These are phyloP conservation scores for Aspergillus campestris DNA, from an alignment of 495 filamentous ascomycete species.

Conservation along the genomic window DNA sequence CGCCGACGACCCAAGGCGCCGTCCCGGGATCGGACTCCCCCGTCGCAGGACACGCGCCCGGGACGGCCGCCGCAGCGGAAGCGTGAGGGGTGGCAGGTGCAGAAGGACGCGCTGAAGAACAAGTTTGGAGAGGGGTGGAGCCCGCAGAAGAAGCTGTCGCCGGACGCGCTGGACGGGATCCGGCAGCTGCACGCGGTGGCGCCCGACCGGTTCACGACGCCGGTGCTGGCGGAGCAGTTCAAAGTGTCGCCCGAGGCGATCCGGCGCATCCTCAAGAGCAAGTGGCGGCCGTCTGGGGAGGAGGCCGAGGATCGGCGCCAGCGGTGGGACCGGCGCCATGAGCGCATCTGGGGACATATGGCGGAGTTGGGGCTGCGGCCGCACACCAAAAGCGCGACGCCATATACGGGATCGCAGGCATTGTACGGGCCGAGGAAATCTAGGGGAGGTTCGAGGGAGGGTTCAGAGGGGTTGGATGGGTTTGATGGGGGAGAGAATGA, in stretches of 20 bases:
- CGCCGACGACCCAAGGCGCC: too few species aligned
- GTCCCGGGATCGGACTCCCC: too few species aligned
- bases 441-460: neutral
- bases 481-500: too few species aligned
- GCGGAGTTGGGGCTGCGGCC: constrained; percentile 62
- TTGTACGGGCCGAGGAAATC: constrained; percentile 13
- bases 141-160: constrained; percentile 78
- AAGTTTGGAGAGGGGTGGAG: constrained; percentile 76
- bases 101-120: constrained; percentile 56
- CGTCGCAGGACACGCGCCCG: constrained; percentile 18
- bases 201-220: constrained; percentile 66
- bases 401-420: constrained; percentile 16
- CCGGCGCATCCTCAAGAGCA: constrained; percentile 73
- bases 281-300: constrained; percentile 63
- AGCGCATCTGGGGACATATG: constrained; percentile 65
- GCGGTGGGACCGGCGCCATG: constrained; percentile 74
- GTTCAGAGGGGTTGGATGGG: neutral
- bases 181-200: constrained; percentile 65
- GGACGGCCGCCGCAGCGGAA: constrained; percentile 35
- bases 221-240: constrained; percentile 69
- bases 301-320: constrained; percentile 51
- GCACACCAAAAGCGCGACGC: constrained; percentile 16
- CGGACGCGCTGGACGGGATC: constrained; percentile 82
- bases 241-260: constrained; percentile 79
- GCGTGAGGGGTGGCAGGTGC: constrained; percentile 55